Evolutionary conservation across 306 rosid species (phyloP), one percentile per base, ranked within the genome.

Genomic region (Biancaea sappan): DNA sequence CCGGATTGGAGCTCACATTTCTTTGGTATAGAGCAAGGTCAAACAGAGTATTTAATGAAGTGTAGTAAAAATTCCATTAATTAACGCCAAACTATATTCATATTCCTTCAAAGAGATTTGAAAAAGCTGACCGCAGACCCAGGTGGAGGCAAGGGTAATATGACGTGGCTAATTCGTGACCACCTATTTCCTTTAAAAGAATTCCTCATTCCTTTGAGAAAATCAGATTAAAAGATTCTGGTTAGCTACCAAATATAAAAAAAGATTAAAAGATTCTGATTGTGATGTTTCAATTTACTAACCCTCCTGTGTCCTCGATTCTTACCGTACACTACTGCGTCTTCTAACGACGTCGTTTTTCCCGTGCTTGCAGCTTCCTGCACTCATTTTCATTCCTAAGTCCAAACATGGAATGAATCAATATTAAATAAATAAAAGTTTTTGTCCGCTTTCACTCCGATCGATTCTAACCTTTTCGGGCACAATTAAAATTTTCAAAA

Each of bases 41-140:
- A 29, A 22, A 15, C 22, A 7, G 1, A 50, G 18, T 15, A 58
- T 31, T 59, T 32, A 35, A 61, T 47, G 34, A 21, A 18, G 21
- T 16, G 4, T 12, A 28, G 46, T 67, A 35, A 12, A 15, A 46
- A 46, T 0, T 46, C 8, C 29, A 28, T 47, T 44, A 24, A 7
- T 13, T 35, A 1, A 0, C 16, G 24, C 26, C 26, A 47, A 16
- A 46, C 22, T 69, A 69, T 46, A 5, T 6, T 21, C 31, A 68
- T 63, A 74, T 54, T 54, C 69, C 51, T 37, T 16, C 1, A 43
- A 15, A 35, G 34, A 32, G 58, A 71, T 65, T 57, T 16, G 11
- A 64, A 74, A 67, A 69, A 69, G 50, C 50, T 70, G 79, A 71
- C 69, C 70, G 70, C 84, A 74, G 82, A 77, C 64, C 63, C 76